Conservation (phyloP, 1,139 yeast genomes). For the Taiozyma sp. region DNA sequence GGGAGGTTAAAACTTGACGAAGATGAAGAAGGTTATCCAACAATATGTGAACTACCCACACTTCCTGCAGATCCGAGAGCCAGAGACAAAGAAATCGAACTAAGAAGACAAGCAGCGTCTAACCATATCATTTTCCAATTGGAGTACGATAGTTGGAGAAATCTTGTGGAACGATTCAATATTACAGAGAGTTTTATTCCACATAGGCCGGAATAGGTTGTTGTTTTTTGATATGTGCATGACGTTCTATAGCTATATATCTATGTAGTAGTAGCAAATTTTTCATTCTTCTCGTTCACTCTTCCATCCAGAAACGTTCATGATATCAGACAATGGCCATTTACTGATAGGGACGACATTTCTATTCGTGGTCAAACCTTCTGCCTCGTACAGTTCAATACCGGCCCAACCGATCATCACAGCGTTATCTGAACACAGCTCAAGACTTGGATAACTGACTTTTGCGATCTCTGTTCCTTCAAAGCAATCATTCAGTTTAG, state of each 20-base stretch:
- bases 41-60: conserved; percentile 26
- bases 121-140: conserved; percentile 70
- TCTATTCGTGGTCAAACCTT: conserved; percentile 43
- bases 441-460: conserved; percentile 63
- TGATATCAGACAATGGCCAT: conserved; percentile 65
- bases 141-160: conserved; percentile 61
- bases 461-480: conserved; percentile 22
- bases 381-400: conserved; percentile 67
- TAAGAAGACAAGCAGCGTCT: conserved; percentile 28
- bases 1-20: conserved; percentile 53
- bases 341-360: conserved; percentile 57
- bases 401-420: conserved; percentile 99
- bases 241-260: not conserved
- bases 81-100: conserved; percentile 25
- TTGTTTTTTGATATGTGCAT: not conserved
- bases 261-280: not conserved
- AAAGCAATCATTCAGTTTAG: conserved; percentile 40
- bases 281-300: not conserved
- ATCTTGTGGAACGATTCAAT: conserved; percentile 42
- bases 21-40: conserved; percentile 50
- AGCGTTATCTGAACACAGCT: conserved; percentile 90
- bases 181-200: conserved; percentile 54
- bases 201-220: conserved; percentile 26
- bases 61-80: conserved; percentile 24
- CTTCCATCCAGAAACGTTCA: conserved; percentile 48